Evolutionary conservation across 164 flowering plant species (phyloP), one percentile per base, ranked within the genome.

Genomic region (Houttuynia cordata): DNA sequence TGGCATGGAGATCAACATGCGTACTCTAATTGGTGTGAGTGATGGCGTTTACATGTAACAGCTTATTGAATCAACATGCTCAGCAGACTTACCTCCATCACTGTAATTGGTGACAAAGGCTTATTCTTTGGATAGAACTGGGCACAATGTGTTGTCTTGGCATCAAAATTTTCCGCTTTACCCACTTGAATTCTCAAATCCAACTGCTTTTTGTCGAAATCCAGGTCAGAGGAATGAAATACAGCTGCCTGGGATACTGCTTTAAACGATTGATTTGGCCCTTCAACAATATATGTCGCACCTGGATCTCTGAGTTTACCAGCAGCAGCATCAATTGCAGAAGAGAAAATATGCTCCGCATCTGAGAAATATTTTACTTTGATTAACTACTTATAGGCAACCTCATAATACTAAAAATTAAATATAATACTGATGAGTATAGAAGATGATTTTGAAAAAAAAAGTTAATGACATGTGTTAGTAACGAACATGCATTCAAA

Each of bases 231-330:
- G 56, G 83, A 84, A 64, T 75, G 83, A 53, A 93, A 24, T 56
- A 89, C 59, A 59, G 79, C 72, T 64, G 87, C 75, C 40, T 39
- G 72, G 52, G 74, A 65, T 58, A 53, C 73, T 62, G 69, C 80
- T 8, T 64, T 66, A 56, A 74, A 76, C 56, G 71, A 54, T 70
- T 57, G 64, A 20, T 68, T 67, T 19, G 67, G 57, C 14, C 78
- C 60, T 71, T 82, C 86, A 50, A 86, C 52, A 50, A 87, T 62
- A 69, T 73, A 93, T 53, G 71, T 75, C 41, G 64, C 74, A 49
- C 79, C 64, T 20, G 82, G 78, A 67, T 86, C 92, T 72, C 67
- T 81, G 23, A 89, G 74, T 71, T 75, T 78, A 41, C 74, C 73
- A 67, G 74, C 72, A 74, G 76, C 78, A 17, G 70, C 80, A 51